Conservation (phyloP, 2,329 filamentous ascomycete species). For the Emydomyces testavorans region DNA sequence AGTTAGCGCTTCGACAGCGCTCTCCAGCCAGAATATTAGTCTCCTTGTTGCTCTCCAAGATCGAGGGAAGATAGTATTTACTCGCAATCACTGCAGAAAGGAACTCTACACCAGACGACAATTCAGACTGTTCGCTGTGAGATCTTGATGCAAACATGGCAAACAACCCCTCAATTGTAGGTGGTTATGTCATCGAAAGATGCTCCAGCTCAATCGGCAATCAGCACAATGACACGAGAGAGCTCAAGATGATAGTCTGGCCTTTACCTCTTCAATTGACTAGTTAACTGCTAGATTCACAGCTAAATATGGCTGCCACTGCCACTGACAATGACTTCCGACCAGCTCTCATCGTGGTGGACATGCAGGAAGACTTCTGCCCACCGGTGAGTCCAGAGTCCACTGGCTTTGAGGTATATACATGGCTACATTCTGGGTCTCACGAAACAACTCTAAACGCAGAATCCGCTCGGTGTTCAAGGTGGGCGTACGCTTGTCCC, state of each 20-base stretch:
- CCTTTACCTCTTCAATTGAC: background rate
- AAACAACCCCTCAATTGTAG: background rate
- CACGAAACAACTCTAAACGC: constrained; percentile 4
- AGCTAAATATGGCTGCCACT: constrained; percentile 2
- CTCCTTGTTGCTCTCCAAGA: background rate
- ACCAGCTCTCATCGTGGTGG: constrained; percentile 62
- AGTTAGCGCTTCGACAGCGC: background rate
- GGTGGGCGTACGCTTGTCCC: constrained; percentile 59
- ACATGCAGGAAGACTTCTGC: constrained; percentile 92
- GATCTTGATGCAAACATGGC: constrained; percentile 2
- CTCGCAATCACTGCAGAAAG: too few species aligned
- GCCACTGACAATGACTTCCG: constrained; percentile 24
- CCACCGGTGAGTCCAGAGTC: constrained; percentile 57
- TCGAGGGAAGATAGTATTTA: too few species aligned
- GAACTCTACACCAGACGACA: too few species aligned
- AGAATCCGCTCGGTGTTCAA: constrained; percentile 74
- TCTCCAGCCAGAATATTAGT: background rate
- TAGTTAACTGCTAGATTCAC: background rate
- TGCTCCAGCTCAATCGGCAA: background rate
- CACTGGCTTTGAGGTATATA: background rate
- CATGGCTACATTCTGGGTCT: background rate
- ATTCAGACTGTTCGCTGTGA: too few species aligned
- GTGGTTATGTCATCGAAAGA: background rate
- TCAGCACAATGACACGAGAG: background rate
- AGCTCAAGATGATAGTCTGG: background rate